These are phyloP conservation scores for Nicotiana otophora DNA, from an alignment of 257 asterid species.

Conservation along the genomic window DNA sequence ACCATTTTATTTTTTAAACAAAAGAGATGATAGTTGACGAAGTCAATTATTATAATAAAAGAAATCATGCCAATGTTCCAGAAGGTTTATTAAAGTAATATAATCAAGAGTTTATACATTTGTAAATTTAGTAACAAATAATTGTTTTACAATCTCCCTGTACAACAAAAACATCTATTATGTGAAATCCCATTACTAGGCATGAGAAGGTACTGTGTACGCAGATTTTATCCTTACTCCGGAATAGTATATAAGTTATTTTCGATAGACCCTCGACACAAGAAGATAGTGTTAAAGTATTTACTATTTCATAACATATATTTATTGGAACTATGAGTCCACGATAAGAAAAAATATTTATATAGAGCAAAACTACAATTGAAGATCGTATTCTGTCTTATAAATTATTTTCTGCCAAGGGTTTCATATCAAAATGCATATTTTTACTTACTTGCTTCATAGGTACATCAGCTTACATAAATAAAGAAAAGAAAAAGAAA, in stretches of 20 bases:
- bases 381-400: not conserved
- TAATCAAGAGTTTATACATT: not conserved
- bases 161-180: too few species aligned
- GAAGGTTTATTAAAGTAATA: not conserved
- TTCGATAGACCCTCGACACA: too few species aligned
- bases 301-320: not conserved
- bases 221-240: too few species aligned
- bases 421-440: too few species aligned
- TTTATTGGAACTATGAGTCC: not conserved
- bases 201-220: too few species aligned
- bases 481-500: too few species aligned
- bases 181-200: too few species aligned
- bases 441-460: too few species aligned
- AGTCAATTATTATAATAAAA: not conserved
- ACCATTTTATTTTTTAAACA: not conserved
- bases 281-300: too few species aligned
- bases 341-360: not conserved
- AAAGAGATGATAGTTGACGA: not conserved
- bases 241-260: accelerated
- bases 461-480: too few species aligned
- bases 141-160: not conserved
- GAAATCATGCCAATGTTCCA: not conserved
- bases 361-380: not conserved
- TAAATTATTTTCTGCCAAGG: too few species aligned
- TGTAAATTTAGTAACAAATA: not conserved